Conservation (phyloP, 1,139 yeast species). For the Debaryomyces coudertii region DNA sequence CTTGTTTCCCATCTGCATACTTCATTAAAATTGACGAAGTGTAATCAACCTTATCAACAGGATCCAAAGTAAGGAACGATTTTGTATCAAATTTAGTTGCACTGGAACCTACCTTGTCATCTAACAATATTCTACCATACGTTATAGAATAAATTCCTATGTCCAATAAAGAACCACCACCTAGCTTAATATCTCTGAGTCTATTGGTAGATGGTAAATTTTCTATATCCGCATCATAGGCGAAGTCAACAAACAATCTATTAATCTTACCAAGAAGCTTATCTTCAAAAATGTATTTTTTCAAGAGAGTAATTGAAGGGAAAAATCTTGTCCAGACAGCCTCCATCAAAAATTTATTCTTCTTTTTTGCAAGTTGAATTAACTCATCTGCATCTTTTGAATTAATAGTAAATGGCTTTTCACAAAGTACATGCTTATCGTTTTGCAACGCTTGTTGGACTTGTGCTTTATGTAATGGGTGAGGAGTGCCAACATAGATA, state of each 20-base stretch:
- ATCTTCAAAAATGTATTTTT: constrained; percentile 45
- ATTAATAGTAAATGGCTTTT: constrained; percentile 63
- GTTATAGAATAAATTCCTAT: constrained; percentile 62
- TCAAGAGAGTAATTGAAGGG: constrained; percentile 49
- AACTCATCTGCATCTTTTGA: constrained; percentile 48
- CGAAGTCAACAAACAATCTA: constrained; percentile 45
- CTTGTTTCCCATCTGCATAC: constrained; percentile 40
- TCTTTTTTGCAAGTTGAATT: constrained; percentile 46
- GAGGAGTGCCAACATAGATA: constrained; percentile 64
- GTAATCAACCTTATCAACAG: constrained; percentile 38
- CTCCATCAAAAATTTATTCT: constrained; percentile 59
- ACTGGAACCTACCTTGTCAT: constrained; percentile 32
- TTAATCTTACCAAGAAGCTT: constrained; percentile 50
- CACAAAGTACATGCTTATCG: constrained; percentile 60
- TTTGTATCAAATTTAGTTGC: constrained; percentile 32
- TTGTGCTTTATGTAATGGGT: constrained; percentile 54
- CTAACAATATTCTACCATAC: constrained; percentile 45
- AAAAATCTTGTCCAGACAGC: constrained; percentile 69
- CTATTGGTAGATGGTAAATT: constrained; percentile 31
- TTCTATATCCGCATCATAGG: constrained; percentile 34
- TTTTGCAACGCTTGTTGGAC: constrained; percentile 52
- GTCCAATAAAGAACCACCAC: constrained; percentile 65
- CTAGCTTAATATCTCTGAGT: constrained; percentile 48
- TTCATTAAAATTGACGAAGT: constrained; percentile 36
- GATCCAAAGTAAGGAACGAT: constrained; percentile 37